Evolutionary conservation across 1,284 basidiomycete species (phyloP).

Genomic region (Papiliotrema laurentii): DNA sequence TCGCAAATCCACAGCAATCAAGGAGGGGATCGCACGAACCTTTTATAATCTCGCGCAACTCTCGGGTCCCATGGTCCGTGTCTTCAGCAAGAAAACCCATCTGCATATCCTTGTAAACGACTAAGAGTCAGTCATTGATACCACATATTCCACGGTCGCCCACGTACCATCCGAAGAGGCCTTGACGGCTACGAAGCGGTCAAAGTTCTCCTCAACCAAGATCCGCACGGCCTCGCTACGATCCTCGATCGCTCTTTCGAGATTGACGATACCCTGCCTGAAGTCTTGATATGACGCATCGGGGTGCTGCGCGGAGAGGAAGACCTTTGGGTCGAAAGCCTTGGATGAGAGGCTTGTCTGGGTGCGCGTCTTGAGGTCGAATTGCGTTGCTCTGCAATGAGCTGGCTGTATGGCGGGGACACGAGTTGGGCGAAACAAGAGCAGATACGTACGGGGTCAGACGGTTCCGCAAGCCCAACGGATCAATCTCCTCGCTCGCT

Average conservation of each 20-base stretch:
- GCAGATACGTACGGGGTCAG: constrained; percentile 34
- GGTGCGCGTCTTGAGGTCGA: constrained; percentile 51
- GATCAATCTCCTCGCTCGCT: constrained; percentile 44
- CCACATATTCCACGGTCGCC: background rate
- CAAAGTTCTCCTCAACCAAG: constrained; percentile 96
- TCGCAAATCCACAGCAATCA: background rate
- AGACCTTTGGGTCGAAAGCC: constrained; percentile 91
- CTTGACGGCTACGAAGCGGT: constrained; percentile 96
- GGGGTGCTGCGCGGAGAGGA: constrained; percentile 86
- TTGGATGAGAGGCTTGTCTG: constrained; percentile 82
- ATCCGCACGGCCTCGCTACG: constrained; percentile 89
- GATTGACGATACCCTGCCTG: constrained; percentile 63
- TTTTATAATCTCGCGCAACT: constrained; percentile 77
- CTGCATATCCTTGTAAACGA: constrained; percentile 87
- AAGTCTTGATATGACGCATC: constrained; percentile 94
- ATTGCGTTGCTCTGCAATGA: constrained; percentile 18
- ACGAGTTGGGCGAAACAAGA: background rate
- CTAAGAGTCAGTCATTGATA: constrained; percentile 48
- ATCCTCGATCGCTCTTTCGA: constrained; percentile 73
- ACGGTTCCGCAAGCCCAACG: constrained; percentile 38
- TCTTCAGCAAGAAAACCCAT: constrained; percentile 72
- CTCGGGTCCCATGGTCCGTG: constrained; percentile 77
- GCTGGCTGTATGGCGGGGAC: background rate
- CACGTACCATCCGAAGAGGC: constrained; percentile 83
- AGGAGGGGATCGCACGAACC: constrained; percentile 52